Evolutionary conservation across 2,329 filamentous ascomycete species (phyloP).

Genomic region (Fusarium pseudoanthophilum): DNA sequence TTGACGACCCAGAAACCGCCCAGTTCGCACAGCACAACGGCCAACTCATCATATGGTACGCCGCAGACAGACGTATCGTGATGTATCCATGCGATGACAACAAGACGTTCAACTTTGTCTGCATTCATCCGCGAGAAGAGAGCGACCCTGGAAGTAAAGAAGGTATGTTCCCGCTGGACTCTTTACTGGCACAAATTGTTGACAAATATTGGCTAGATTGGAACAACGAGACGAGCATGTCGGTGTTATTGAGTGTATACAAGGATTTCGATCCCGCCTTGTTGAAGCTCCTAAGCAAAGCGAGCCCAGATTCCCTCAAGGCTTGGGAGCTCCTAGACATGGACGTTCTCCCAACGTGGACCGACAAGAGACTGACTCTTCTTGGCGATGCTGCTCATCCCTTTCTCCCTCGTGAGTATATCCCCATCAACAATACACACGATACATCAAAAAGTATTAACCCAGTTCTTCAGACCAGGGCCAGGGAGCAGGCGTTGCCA

Average conservation of each 20-base stretch:
- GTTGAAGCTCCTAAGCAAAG: slow-evolving; percentile 55
- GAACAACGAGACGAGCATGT: background rate
- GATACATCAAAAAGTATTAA: fast-evolving
- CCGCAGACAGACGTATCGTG: slow-evolving; percentile 55
- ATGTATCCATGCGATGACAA: slow-evolving; percentile 59
- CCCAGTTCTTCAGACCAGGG: slow-evolving; percentile 29
- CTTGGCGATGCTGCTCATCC: slow-evolving; percentile 77
- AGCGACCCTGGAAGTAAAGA: background rate
- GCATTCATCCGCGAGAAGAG: slow-evolving; percentile 57
- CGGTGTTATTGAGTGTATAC: slow-evolving; percentile 48
- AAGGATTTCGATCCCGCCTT: slow-evolving; percentile 56
- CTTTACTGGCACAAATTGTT: background rate
- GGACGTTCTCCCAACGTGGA: slow-evolving; percentile 66
- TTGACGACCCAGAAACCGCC: slow-evolving; percentile 40
- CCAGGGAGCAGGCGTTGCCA: slow-evolving; percentile 67
- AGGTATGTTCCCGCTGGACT: too few species aligned
- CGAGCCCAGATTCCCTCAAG: slow-evolving; percentile 58
- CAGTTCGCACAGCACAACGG: slow-evolving; percentile 21
- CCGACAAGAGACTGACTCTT: slow-evolving; percentile 64
- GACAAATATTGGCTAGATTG: slow-evolving; percentile 6
- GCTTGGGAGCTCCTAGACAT: slow-evolving; percentile 72
- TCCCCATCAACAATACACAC: fast-evolving
- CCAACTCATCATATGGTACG: slow-evolving; percentile 52
- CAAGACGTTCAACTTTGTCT: slow-evolving; percentile 60
- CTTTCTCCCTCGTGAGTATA: slow-evolving; percentile 61